Conservation (phyloP, 345 rosid species). For the Firmiana major region DNA sequence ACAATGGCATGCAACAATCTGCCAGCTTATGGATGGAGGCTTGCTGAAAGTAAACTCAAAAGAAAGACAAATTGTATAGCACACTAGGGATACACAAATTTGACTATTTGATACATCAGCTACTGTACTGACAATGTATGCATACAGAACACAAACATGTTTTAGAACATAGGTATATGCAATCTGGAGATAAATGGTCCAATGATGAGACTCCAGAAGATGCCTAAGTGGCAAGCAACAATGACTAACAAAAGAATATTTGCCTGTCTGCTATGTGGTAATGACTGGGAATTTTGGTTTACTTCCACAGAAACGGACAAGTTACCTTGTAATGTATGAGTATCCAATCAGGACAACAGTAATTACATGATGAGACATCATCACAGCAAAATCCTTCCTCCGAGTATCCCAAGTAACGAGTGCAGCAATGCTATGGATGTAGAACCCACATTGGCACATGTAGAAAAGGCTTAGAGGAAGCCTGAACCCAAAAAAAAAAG, state of each 20-base stretch:
- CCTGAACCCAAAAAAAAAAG: slow-evolving; percentile 40
- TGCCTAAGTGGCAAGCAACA: not conserved
- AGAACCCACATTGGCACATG: slow-evolving; percentile 96
- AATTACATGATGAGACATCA: slow-evolving; percentile 99
- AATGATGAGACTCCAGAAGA: not conserved
- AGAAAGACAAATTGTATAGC: not conserved
- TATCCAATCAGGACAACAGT: slow-evolving; percentile 71
- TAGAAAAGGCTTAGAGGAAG: slow-evolving; percentile 61
- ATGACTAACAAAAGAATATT: not conserved
- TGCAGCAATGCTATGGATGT: slow-evolving; percentile 75
- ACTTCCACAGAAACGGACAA: not conserved
- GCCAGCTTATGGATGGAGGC: not conserved
- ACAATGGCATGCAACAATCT: not conserved
- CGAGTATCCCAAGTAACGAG: slow-evolving; percentile 92
- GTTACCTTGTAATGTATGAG: slow-evolving; percentile 78
- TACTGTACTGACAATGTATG: not conserved
- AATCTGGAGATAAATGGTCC: not conserved
- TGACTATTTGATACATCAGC: not conserved
- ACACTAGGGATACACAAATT: not conserved
- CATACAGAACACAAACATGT: not conserved
- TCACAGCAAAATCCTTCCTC: slow-evolving; percentile 91
- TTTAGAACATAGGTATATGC: not conserved
- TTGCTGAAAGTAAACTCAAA: slow-evolving; percentile 2
- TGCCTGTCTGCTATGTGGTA: not conserved
- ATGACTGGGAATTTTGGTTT: slow-evolving; percentile 1